Percentiles rank a stretch among this genome's conserved stretches.
These are phyloP conservation scores for Cordyceps fumosorosea DNA, from an alignment of 2,329 filamentous ascomycete species.

Conservation along the genomic window DNA sequence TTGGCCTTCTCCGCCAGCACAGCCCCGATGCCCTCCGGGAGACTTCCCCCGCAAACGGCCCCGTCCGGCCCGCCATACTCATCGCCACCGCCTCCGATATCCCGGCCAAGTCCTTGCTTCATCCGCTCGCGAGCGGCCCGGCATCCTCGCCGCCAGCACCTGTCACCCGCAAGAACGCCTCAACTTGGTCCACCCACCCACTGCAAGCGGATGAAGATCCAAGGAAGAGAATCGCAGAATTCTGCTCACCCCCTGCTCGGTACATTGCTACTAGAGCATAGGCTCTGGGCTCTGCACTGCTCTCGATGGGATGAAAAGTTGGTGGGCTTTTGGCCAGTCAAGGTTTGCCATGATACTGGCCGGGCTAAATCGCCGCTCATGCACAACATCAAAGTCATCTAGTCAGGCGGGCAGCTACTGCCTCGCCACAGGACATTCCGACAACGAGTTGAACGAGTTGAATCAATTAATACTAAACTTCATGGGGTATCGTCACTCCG, in stretches of 20 bases:
- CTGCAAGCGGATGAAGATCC: too few species aligned
- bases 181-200: too few species aligned
- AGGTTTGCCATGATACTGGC: not conserved
- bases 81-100: not conserved
- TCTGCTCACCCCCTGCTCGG: too few species aligned
- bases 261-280: not conserved
- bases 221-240: too few species aligned
- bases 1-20: not conserved
- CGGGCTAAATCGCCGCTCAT: not conserved
- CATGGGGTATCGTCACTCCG: conserved; percentile 13
- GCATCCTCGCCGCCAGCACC: too few species aligned
- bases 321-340: not conserved
- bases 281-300: not conserved
- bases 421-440: not conserved
- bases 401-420: not conserved
- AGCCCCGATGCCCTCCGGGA: not conserved
- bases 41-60: not conserved
- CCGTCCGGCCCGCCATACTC: not conserved
- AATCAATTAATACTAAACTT: conserved; percentile 5
- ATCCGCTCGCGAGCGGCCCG: too few species aligned
- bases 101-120: too few species aligned
- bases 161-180: too few species aligned
- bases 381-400: not conserved
- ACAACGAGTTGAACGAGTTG: not conserved
- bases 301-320: not conserved